Base-by-base conservation (phyloP, 371 early-diverging fungal genomes). In the Chytridiales sp. region DNA sequence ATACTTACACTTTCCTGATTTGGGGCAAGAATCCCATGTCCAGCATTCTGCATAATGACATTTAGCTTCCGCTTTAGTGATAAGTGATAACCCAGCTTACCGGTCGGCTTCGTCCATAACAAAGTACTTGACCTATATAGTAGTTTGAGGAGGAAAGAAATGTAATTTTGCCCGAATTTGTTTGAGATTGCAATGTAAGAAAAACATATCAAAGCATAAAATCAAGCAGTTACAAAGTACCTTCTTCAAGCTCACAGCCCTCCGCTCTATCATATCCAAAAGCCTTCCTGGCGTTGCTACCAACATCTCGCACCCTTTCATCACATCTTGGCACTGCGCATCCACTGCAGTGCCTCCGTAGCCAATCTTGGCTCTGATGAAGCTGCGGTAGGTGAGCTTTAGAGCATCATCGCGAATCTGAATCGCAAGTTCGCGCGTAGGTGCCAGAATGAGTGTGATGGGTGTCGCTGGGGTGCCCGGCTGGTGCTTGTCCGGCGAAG, bases 11-110 rank as follows among this genome's bases (percentile, higher is more conserved):
- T 69, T 90, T 91, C 67, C 96, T 90, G 64, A 99, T 90, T 79
- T 98, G 98, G 41, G 95, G 96, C 77, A 98, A 99, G 75, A 99
- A 99, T 62, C 99, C 99, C 99, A 99, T 98, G 75, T 99, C 99
- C 40, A 99, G 77, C 70, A 68, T 66, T 32, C 60, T 42, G 42
- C 35, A 58, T 68, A 57, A 63, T 78, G 73, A 52, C 70, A 73
- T 47, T 74, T 72, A 62, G 74, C 73, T 13, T 73, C 36, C n/a
- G 75, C 66, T 13, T 72, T 50, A 59, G 38, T 57, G 17, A 55
- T 41, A n/a, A 55, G n/a, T 50, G 47, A 9, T 47, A 9, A 17
- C 19, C 9, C 2, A 27, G 36, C 47, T 22, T 40, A 53, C 4
- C 67, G 63, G 30, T 70, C 71, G 4, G 64, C 68, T 64, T 98